These are phyloP conservation scores for Hibiscus trionum DNA, from an alignment of 345 rosid genomes.

Conservation along the genomic window DNA sequence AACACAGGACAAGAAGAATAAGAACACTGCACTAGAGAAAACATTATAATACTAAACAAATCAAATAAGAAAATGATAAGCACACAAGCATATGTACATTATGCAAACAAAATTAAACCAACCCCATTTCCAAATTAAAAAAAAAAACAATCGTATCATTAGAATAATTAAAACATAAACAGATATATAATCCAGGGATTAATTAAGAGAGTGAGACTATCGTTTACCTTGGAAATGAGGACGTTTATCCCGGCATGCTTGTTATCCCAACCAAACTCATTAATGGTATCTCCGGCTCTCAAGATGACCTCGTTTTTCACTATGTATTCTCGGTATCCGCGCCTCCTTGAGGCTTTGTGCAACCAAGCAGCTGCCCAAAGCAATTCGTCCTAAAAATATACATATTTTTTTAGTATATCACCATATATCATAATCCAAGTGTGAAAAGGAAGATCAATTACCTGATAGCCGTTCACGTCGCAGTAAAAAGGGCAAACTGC, in stretches of 20 bases:
- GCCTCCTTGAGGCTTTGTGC: conserved; percentile 76
- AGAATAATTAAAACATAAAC: background rate
- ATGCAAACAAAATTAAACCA: background rate
- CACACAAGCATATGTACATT: background rate
- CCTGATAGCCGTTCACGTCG: conserved; percentile 89
- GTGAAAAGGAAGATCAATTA: conserved; percentile 10
- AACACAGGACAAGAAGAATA: conserved; percentile 23
- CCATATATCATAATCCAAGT: background rate
- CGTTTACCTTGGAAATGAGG: conserved; percentile 79
- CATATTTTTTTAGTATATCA: background rate
- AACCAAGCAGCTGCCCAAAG: conserved; percentile 98
- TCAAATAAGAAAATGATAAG: background rate
- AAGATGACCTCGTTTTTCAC: conserved; percentile 71
- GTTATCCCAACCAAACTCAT: conserved; percentile 96
- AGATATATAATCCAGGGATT: background rate
- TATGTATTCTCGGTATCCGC: conserved; percentile 66
- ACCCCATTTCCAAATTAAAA: background rate
- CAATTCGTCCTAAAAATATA: conserved; percentile 62
- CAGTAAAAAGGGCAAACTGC: conserved; percentile 97
- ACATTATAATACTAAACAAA: background rate
- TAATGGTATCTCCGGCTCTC: conserved; percentile 81
- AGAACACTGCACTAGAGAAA: conserved; percentile 16
- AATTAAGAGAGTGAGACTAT: background rate
- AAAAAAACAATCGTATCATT: conserved; percentile 3
- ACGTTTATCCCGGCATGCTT: conserved; percentile 93